Percentiles rank a stretch among this genome's conserved stretches.
phyloP scores from a whole-genome alignment of 2,329 filamentous ascomycete genomes.

The Chaetomium sp. region DNA sequence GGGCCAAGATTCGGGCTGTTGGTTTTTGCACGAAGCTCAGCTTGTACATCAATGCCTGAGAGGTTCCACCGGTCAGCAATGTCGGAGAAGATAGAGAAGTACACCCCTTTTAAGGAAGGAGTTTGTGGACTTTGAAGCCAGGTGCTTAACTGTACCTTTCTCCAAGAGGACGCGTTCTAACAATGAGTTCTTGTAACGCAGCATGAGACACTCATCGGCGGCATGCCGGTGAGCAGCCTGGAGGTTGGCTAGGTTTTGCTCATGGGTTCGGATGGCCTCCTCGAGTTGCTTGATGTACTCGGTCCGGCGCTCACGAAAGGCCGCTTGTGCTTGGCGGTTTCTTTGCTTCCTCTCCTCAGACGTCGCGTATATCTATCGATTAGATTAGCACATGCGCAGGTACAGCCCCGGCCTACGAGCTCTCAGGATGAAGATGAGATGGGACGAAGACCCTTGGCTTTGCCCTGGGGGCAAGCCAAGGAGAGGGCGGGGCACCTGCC shows the following conservation, averaged over 20 bases:
- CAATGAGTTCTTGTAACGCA: conserved; percentile 97
- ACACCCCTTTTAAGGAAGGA: background rate
- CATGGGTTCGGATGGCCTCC: conserved; percentile 94
- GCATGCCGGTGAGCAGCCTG: conserved; percentile 93
- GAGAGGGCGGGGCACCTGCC: conserved; percentile 14
- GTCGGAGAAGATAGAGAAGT: too few relatives aligned
- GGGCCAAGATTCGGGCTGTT: conserved; percentile 78
- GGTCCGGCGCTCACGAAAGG: conserved; percentile 92
- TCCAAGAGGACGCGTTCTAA: conserved; percentile 93
- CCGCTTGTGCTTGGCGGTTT: conserved; percentile 94
- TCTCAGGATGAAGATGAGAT: conserved; percentile 18
- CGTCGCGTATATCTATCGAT: conserved; percentile 86
- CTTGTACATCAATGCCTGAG: conserved; percentile 92
- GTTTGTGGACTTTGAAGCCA: background rate
- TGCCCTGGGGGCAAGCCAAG: conserved; percentile 8
- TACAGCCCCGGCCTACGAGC: background rate
- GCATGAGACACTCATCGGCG: conserved; percentile 95
- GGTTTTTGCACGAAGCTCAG: conserved; percentile 89
- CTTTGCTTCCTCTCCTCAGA: conserved; percentile 98
- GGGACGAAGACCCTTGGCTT: conserved; percentile 9
- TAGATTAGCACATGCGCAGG: conserved; percentile 26
- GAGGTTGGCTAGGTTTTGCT: conserved; percentile 87
- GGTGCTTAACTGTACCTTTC: conserved; percentile 66
- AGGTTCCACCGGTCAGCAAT: conserved; percentile 15
- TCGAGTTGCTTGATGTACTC: conserved; percentile 99